phyloP scores from a whole-genome alignment of 2,329 filamentous ascomycete genomes.

The Dactylellina haptotyla region DNA sequence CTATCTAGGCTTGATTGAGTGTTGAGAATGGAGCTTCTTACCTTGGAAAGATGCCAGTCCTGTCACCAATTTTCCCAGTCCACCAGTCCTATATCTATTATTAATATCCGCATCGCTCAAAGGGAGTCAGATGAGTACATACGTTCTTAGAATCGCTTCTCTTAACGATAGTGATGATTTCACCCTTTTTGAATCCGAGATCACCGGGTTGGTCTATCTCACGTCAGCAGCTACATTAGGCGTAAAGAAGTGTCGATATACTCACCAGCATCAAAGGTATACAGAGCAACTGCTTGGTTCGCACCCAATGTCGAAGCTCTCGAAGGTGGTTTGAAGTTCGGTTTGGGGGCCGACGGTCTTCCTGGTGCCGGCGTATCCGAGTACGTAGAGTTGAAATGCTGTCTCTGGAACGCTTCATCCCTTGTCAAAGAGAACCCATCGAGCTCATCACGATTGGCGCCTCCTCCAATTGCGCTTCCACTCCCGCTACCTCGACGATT shows the following conservation, averaged over 20 bases:
- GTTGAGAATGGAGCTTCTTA: conserved; percentile 60
- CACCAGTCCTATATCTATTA: conserved; percentile 62
- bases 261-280: conserved; percentile 83
- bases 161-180: conserved; percentile 93
- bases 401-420: conserved; percentile 56
- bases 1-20: not conserved
- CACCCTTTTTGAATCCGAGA: conserved; percentile 95
- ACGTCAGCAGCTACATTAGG: not conserved
- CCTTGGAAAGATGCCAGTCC: conserved; percentile 93
- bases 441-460: conserved; percentile 65
- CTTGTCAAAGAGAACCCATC: conserved; percentile 59
- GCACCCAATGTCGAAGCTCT: conserved; percentile 64
- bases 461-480: conserved; percentile 62
- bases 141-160: conserved; percentile 89
- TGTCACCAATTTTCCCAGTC: conserved; percentile 87
- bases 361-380: conserved; percentile 69
- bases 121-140: conserved; percentile 59
- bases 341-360: conserved; percentile 87
- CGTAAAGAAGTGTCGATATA: not conserved
- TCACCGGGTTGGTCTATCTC: conserved; percentile 79
- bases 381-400: conserved; percentile 57
- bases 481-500: conserved; percentile 37
- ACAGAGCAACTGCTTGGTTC: conserved; percentile 90
- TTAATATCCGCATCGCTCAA: conserved; percentile 32
- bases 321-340: conserved; percentile 72